These are phyloP conservation scores for Starmerella gropengiesseri DNA, from an alignment of 805 yeast species.

Conservation along the genomic window DNA sequence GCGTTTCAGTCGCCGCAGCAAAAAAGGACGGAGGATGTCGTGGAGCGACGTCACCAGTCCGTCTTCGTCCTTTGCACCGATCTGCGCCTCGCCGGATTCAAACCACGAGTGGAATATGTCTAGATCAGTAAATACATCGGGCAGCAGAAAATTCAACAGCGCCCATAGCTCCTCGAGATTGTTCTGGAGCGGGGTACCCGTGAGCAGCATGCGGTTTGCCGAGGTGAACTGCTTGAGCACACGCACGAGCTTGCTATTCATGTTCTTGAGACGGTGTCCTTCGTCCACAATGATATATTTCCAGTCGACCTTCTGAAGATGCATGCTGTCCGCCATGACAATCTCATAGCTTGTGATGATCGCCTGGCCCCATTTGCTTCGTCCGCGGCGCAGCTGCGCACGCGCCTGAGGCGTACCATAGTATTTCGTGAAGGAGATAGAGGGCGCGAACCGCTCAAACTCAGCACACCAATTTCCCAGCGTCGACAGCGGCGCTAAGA, in stretches of 20 bases:
- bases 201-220: constrained; percentile 62
- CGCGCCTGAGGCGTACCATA: constrained; percentile 56
- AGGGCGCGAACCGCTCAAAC: constrained; percentile 61
- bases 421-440: constrained; percentile 46
- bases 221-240: constrained; percentile 52
- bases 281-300: constrained; percentile 84
- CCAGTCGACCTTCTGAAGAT: constrained; percentile 51
- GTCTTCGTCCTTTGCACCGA: constrained; percentile 48
- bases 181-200: constrained; percentile 96
- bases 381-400: constrained; percentile 31
- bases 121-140: constrained; percentile 85
- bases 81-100: constrained; percentile 46
- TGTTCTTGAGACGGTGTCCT: constrained; percentile 85
- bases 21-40: constrained; percentile 77
- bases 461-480: constrained; percentile 78
- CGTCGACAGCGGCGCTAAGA: constrained; percentile 90
- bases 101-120: constrained; percentile 91
- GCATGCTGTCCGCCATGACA: constrained; percentile 54
- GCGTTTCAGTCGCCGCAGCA: constrained; percentile 68
- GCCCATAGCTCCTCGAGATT: constrained; percentile 89
- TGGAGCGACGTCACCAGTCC: constrained; percentile 67
- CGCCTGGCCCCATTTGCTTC: constrained; percentile 35
- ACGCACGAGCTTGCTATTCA: constrained; percentile 62
- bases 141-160: constrained; percentile 75
- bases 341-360: constrained; percentile 77